Percentiles rank a stretch among this genome's conserved stretches.
These are phyloP conservation scores for Croton setiger DNA, from an alignment of 441 rosid species.

Conservation along the genomic window DNA sequence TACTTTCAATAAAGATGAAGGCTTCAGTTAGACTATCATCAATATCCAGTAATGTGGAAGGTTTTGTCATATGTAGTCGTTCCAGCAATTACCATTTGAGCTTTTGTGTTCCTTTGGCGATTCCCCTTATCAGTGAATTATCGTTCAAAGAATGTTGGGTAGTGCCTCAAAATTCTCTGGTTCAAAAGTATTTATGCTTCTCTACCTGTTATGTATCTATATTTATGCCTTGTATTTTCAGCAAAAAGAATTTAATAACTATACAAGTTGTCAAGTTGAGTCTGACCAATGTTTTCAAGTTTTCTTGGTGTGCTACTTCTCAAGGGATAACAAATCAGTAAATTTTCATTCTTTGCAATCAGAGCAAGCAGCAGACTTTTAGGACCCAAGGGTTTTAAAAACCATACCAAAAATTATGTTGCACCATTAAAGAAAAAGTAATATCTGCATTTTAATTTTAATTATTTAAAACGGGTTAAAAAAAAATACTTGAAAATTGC, in stretches of 20 bases:
- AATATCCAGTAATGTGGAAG: background rate
- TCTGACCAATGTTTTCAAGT: background rate
- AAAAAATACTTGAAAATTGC: no score
- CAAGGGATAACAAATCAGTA: no score
- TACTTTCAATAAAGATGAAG: constrained; percentile 22
- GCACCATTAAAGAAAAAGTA: no score
- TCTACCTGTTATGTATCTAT: background rate
- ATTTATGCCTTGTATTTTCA: background rate
- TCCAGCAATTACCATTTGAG: constrained; percentile 7
- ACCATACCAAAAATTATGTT: no score
- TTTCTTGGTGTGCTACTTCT: background rate
- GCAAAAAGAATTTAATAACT: background rate
- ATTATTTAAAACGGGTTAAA: no score
- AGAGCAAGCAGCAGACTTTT: no score
- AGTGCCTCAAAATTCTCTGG: background rate
- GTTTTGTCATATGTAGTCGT: constrained; percentile 10
- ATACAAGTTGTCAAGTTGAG: background rate
- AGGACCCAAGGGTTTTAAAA: no score
- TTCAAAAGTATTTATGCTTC: background rate
- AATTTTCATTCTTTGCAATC: no score
- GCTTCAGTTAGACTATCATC: constrained; percentile 8
- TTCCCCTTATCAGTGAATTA: background rate
- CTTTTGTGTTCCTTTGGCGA: background rate
- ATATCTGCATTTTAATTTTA: no score
- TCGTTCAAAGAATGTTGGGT: background rate